phyloP scores from a whole-genome alignment of 768 basidiomycete genomes.

The Trametes cinnabarina region DNA sequence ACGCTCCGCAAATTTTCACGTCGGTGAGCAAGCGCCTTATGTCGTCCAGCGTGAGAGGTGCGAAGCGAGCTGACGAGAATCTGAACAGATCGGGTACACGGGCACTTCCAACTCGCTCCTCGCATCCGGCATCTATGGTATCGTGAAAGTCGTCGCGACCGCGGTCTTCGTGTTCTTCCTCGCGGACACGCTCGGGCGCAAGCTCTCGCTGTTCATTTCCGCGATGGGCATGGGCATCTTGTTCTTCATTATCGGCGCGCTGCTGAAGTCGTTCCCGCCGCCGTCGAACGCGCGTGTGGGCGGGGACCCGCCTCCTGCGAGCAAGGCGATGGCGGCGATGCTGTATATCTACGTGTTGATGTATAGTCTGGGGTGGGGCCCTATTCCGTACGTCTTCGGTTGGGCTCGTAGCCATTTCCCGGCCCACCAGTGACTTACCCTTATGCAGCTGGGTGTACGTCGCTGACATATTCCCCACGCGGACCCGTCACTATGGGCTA shows the following conservation, averaged over 20 bases:
- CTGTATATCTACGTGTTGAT: constrained; percentile 86
- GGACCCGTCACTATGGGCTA: constrained; percentile 79
- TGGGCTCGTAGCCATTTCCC: background rate
- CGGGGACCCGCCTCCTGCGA: constrained; percentile 43
- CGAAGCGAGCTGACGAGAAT: background rate
- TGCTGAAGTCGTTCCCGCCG: constrained; percentile 76
- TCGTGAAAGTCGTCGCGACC: constrained; percentile 69
- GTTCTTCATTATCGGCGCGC: constrained; percentile 85
- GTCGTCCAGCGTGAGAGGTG: no score
- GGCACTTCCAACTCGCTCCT: constrained; percentile 59
- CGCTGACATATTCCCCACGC: constrained; percentile 83
- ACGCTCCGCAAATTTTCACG: constrained; percentile 71
- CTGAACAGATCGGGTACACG: constrained; percentile 61
- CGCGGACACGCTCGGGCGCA: constrained; percentile 68
- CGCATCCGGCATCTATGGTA: constrained; percentile 68
- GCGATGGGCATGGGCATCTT: constrained; percentile 74
- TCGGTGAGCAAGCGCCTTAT: constrained; percentile 41
- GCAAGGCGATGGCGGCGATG: constrained; percentile 82
- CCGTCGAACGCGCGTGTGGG: constrained; percentile 27
- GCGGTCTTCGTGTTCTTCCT: constrained; percentile 65
- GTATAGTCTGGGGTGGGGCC: constrained; percentile 86
- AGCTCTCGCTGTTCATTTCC: constrained; percentile 67
- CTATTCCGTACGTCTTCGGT: constrained; percentile 39
- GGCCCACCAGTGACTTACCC: background rate
- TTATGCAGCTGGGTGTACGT: constrained; percentile 43